A percentile compares a stretch with the other conserved stretches of the same genome.
phyloP scores from a whole-genome alignment of 2,329 filamentous ascomycete species.

The Colletotrichum cuscutae region DNA sequence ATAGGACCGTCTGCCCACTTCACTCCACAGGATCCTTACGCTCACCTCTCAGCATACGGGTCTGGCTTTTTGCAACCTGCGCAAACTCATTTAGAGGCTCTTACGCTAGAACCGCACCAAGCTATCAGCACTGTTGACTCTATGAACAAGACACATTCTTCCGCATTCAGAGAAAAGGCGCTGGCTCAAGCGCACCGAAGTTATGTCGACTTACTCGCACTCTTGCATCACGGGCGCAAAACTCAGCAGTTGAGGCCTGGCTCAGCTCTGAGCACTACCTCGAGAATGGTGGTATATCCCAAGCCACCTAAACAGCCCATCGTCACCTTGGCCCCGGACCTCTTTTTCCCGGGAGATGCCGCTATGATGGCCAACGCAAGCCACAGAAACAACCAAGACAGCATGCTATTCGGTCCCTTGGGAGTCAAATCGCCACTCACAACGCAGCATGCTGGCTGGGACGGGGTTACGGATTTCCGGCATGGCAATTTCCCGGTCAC shows the following conservation, averaged over 20 bases:
- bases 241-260: constrained; percentile 51
- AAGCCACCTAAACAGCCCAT: constrained; percentile 56
- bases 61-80: constrained; percentile 12
- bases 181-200: constrained; percentile 76
- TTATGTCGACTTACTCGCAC: constrained; percentile 76
- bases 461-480: not conserved
- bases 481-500: not conserved
- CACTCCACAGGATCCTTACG: constrained; percentile 10
- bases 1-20: constrained; percentile 16
- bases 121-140: constrained; percentile 33
- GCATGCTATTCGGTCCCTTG: not conserved
- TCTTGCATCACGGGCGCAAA: constrained; percentile 70
- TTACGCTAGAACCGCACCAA: constrained; percentile 42
- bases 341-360: constrained; percentile 5
- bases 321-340: constrained; percentile 7
- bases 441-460: constrained; percentile 1
- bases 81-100: constrained; percentile 44
- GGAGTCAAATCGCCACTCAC: not conserved
- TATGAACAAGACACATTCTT: constrained; percentile 38
- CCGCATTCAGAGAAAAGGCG: constrained; percentile 73
- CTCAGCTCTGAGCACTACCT: constrained; percentile 46
- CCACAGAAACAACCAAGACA: constrained; percentile 2
- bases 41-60: not conserved
- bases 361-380: constrained; percentile 5
- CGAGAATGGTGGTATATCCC: constrained; percentile 65